These are phyloP conservation scores for Bisporella sp. DNA, from an alignment of 2,329 filamentous ascomycete genomes.

Conservation along the genomic window DNA sequence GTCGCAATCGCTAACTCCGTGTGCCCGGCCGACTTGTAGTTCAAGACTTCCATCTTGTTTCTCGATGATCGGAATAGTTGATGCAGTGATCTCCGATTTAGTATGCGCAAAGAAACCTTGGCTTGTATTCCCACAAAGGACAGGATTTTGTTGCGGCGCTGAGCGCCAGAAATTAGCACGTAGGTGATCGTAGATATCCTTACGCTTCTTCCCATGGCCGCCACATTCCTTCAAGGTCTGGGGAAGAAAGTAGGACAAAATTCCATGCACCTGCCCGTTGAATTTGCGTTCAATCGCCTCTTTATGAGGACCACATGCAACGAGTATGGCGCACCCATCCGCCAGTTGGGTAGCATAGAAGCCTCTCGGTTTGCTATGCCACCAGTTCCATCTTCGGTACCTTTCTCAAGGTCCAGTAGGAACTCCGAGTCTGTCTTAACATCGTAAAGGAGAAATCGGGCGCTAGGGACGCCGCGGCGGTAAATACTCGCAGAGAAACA, in stretches of 20 bases:
- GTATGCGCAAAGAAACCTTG: background rate
- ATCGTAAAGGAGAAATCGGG: background rate
- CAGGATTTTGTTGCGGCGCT: too few species aligned
- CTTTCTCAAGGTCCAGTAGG: background rate
- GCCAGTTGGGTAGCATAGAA: background rate
- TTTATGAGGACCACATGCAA: conserved; percentile 2
- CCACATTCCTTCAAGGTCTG: too few species aligned
- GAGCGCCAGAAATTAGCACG: background rate
- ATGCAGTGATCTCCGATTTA: background rate
- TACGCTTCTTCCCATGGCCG: background rate
- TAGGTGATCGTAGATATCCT: background rate
- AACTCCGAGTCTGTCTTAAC: background rate
- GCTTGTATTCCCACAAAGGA: background rate
- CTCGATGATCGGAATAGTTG: background rate
- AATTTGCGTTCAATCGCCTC: background rate
- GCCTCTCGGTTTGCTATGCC: background rate
- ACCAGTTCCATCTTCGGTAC: background rate
- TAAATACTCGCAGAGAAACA: conserved; percentile 2
- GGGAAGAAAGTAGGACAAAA: background rate
- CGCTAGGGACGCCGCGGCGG: background rate
- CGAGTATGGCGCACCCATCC: background rate
- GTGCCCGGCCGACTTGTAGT: background rate
- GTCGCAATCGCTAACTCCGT: background rate
- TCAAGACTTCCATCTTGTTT: background rate
- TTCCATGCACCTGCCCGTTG: background rate